Base-by-base conservation (phyloP, 331 rosid species). In the Rhamnella rubrinervis region DNA sequence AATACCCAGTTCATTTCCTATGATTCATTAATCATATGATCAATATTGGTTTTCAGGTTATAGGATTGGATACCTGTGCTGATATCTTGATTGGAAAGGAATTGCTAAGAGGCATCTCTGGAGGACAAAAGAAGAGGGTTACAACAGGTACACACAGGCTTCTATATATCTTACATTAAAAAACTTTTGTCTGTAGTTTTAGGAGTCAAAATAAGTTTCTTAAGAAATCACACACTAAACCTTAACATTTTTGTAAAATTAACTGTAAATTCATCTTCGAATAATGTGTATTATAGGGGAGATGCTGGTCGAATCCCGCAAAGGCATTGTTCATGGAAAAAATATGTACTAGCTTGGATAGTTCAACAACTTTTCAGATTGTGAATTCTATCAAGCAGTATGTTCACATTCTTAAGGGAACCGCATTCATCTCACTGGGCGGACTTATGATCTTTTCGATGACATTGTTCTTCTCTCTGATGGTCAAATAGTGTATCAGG, bases 281-380 rank as follows among this genome's bases (percentile, higher is more conserved):
- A 40, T 40, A 40, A 40, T 40, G 47, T 23, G 23, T 12, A 40
- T 40, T 40, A 44, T 47, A 86, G 95, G 95, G 59, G 95, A 88
- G 70, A 88, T 88, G 95, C 25, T 88, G 57, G 92, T 86, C 59
- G 95, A 92, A 57, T n/a, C 95, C 91, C 13, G 58, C 85, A 1
- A 82, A 78, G 68, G 92, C 85, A 20, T 61, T 88, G 25, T 80
- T 88, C 70, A 86, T 88, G 95, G 95, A 88, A 38, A 88, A 88
- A 76, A 88, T 88, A 66, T 88, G 92, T 0, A 88, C 92, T n/a
- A 89, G 95, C 44, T 77, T 88, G 80, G 95, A 88, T 53, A 88
- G 95, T 71, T 88, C 95, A 41, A 88, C 92, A n/a, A 84, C 95
- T 8, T 80, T 44, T 35, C 95, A 86, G 37, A 88, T 88, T 52